Base-by-base conservation (phyloP, 2,329 filamentous ascomycete genomes). In the Hymenoscyphus repandus region DNA sequence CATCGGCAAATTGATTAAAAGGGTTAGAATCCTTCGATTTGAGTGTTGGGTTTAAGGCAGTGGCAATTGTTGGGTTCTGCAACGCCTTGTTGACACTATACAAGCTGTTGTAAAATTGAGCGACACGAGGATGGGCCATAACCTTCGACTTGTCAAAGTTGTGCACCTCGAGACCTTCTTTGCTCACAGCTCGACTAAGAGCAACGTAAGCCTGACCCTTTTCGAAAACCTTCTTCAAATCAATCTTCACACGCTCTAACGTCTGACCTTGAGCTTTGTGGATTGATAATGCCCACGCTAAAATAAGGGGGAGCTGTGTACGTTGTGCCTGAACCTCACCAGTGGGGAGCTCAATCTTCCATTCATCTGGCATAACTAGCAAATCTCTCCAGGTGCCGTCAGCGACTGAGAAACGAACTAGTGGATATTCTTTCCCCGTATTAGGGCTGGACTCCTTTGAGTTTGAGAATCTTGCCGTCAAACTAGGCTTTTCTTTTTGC, bases 211-310 rank as follows among this genome's bases (percentile, higher is more conserved):
- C 93, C 68, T 99, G 93, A 0, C 93, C 93, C 69, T 96, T 96
- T 67, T 99, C 93, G 62, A 99, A 99, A 1, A 96, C 88, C 55
- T 82, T 86, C 30, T 90, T 88, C 0, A 99, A 76, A 66, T 99
- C 90, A 22, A 99, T 93, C 65, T 95, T 95, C 53, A 99, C 93
- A 45, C 92, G 79, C 64, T 95, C 90, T 17, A 68, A 58, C 1
- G 92, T 97, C 68, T 97, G 92, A 1, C 92, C 92, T 67, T 97
- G 92, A 1, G 93, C 93, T 70, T 99, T 99, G 74, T 99, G 93
- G 53, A 99, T 99, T 1, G 90, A 96, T 17, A 99, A 72, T 1
- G 93, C 93, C 93, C 93, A 99, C 0, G 93, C 93, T 30, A 99
- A 76, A 56, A 99, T 97, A 45, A 99, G 76, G 0, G 93, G 93